A percentile compares a stretch with the other conserved stretches of the same genome.
Evolutionary conservation across 164 flowering plant species (phyloP).

Genomic region (Nelumbo lutea): DNA sequence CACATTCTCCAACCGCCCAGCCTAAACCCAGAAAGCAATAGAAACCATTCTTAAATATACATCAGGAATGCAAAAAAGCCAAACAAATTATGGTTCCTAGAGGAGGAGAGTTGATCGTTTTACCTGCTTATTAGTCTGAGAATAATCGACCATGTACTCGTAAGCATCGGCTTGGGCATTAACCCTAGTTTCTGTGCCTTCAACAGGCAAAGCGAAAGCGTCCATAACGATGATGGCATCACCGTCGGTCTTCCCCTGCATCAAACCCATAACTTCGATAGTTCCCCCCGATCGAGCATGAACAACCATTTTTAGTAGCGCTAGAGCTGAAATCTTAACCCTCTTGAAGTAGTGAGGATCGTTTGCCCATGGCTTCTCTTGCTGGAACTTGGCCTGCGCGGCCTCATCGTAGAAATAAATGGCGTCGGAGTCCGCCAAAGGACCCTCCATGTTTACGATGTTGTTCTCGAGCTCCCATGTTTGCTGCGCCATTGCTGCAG

Average conservation of each 20-base stretch:
- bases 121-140: conserved; percentile 89
- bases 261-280: conserved; percentile 96
- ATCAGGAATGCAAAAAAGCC: neutral
- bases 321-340: conserved; percentile 90
- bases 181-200: conserved; percentile 98
- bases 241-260: conserved; percentile 97
- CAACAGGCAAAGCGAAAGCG: conserved; percentile 96
- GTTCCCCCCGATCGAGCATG: conserved; percentile 98
- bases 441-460: conserved; percentile 44
- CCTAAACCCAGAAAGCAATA: conserved; percentile 34
- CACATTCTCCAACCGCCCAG: conserved; percentile 91
- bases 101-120: neutral
- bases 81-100: neutral
- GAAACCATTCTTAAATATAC: neutral
- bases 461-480: conserved; percentile 97
- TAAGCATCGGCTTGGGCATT: conserved; percentile 99
- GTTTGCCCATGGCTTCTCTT: conserved; percentile 82
- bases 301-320: conserved; percentile 96
- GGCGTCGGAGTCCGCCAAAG: conserved; percentile 44
- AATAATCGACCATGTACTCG: conserved; percentile 98
- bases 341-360: conserved; percentile 97
- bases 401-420: conserved; percentile 86
- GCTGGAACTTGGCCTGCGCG: conserved; percentile 64
- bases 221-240: conserved; percentile 96
- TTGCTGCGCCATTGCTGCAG: conserved; percentile 58